Evolutionary conservation across 352 stramenopile species (phyloP).

Genomic region (Pythium utonaiense): DNA sequence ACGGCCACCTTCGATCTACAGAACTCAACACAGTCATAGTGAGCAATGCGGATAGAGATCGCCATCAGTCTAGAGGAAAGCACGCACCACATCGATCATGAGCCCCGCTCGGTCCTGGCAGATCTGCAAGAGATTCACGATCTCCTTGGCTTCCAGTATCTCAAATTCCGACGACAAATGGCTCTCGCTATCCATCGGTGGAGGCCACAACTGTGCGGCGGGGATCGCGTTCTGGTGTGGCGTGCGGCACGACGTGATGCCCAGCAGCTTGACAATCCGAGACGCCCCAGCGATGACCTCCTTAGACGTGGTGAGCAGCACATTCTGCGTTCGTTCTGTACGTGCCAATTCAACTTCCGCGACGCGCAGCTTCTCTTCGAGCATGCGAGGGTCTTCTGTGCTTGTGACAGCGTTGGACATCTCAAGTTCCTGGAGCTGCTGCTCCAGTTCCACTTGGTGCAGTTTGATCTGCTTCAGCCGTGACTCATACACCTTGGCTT

Average conservation of each 20-base stretch:
- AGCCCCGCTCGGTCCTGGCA: constrained; percentile 63
- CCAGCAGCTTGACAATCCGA: constrained; percentile 69
- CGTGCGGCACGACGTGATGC: constrained; percentile 59
- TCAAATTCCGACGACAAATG: constrained; percentile 66
- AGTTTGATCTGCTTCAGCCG: constrained; percentile 79
- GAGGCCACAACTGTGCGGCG: constrained; percentile 57
- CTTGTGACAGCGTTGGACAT: constrained; percentile 45
- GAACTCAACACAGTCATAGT: background rate
- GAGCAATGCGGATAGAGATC: background rate
- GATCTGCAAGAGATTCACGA: constrained; percentile 60
- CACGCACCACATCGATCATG: constrained; percentile 74
- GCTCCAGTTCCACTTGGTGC: constrained; percentile 63
- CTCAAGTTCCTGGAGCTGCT: constrained; percentile 63
- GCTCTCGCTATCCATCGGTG: constrained; percentile 45
- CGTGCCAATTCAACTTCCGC: constrained; percentile 67
- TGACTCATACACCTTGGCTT: constrained; percentile 77
- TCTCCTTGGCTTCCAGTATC: constrained; percentile 54
- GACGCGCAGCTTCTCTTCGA: constrained; percentile 70
- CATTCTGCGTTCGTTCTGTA: constrained; percentile 60
- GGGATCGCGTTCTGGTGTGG: constrained; percentile 62
- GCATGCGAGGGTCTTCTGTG: constrained; percentile 57
- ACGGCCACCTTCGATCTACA: constrained; percentile 60
- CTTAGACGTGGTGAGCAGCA: constrained; percentile 67
- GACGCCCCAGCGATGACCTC: constrained; percentile 65
- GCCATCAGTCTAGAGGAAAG: background rate